Evolutionary conservation across 2,329 filamentous ascomycete species (phyloP).

Genomic region (Colletotrichum sp.): DNA sequence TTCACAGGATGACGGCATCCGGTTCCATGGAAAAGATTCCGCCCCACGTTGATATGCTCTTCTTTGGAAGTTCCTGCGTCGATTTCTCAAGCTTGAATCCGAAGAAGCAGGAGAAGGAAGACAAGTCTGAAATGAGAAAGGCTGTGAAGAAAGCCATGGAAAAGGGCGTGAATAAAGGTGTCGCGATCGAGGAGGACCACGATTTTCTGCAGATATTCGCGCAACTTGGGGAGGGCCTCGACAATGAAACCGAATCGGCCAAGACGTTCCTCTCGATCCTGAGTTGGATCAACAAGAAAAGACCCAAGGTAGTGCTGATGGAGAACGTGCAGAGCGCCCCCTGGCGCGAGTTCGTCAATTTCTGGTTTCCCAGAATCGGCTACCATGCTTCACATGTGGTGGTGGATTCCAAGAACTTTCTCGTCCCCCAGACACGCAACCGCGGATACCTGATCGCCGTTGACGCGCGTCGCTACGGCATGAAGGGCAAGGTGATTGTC

Average conservation of each 20-base stretch:
- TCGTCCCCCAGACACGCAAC: slow-evolving; percentile 73
- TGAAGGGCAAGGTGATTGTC: slow-evolving; percentile 33
- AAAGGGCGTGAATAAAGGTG: slow-evolving; percentile 35
- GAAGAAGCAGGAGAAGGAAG: slow-evolving; percentile 47
- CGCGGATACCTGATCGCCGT: slow-evolving; percentile 66
- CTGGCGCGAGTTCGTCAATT: slow-evolving; percentile 57
- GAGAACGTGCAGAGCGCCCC: slow-evolving; percentile 72
- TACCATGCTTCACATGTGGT: slow-evolving; percentile 58
- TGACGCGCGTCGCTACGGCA: slow-evolving; percentile 40
- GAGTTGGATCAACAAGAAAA: slow-evolving; percentile 56
- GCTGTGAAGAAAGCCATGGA: slow-evolving; percentile 47
- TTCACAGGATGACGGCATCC: slow-evolving; percentile 66
- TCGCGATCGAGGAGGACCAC: background rate
- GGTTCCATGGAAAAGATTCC: slow-evolving; percentile 65
- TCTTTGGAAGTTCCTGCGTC: slow-evolving; percentile 78
- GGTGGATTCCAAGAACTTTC: slow-evolving; percentile 74
- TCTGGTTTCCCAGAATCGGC: slow-evolving; percentile 47
- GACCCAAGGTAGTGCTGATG: slow-evolving; percentile 69
- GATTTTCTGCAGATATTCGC: background rate
- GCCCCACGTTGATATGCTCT: slow-evolving; percentile 63
- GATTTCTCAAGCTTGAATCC: slow-evolving; percentile 73
- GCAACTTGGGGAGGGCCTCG: slow-evolving; percentile 58
- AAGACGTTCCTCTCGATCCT: slow-evolving; percentile 69
- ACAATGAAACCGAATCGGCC: slow-evolving; percentile 68
- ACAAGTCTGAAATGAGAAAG: slow-evolving; percentile 55